phyloP scores from a whole-genome alignment of 2,329 filamentous ascomycete genomes.

The Clonostachys rosea region DNA sequence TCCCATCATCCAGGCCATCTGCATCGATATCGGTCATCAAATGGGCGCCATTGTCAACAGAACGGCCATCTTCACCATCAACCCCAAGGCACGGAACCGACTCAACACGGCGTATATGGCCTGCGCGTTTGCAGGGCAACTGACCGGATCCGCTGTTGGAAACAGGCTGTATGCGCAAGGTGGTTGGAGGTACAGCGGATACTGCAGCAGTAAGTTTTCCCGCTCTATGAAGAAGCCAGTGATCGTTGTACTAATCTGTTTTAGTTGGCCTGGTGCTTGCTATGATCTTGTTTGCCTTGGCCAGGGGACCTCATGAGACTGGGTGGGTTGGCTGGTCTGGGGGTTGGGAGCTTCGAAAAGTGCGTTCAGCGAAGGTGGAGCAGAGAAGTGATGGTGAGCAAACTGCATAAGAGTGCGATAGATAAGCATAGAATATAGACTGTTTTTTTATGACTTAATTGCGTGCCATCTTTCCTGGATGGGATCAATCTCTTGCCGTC shows the following conservation, averaged over 20 bases:
- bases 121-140: slow-evolving; percentile 67
- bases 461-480: too few relatives aligned
- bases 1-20: slow-evolving; percentile 66
- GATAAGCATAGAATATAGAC: too few relatives aligned
- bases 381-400: too few relatives aligned
- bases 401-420: too few relatives aligned
- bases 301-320: slow-evolving; percentile 18
- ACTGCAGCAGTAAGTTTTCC: slow-evolving; percentile 18
- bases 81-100: slow-evolving; percentile 66
- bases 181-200: slow-evolving; percentile 44
- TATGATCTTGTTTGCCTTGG: slow-evolving; percentile 17
- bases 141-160: slow-evolving; percentile 62
- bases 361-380: too few relatives aligned
- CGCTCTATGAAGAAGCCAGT: not conserved
- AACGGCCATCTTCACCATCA: slow-evolving; percentile 64
- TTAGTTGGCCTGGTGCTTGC: slow-evolving; percentile 13
- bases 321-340: slow-evolving; percentile 25
- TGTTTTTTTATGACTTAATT: too few relatives aligned
- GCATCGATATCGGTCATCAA: slow-evolving; percentile 69
- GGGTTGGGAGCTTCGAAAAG: slow-evolving; percentile 12
- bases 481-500: too few relatives aligned
- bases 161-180: slow-evolving; percentile 46
- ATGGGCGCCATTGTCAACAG: slow-evolving; percentile 72
- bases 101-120: slow-evolving; percentile 85
- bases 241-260: not conserved